Percentiles rank a stretch among this genome's conserved stretches.
phyloP scores from a whole-genome alignment of 2,329 filamentous ascomycete genomes.

The Fusarium oligoseptatum region DNA sequence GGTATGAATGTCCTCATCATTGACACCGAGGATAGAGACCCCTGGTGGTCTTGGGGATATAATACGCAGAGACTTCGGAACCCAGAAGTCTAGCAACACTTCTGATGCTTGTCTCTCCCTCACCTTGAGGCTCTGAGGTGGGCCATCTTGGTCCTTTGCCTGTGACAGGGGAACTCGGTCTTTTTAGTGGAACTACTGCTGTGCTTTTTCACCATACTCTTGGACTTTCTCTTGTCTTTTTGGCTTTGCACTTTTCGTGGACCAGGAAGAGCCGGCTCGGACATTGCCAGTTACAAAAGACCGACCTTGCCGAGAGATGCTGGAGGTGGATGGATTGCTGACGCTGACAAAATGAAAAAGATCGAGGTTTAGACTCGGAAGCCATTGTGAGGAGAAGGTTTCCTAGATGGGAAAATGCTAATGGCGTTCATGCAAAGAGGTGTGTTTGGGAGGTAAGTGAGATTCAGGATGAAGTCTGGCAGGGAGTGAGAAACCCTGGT shows the following conservation, averaged over 20 bases:
- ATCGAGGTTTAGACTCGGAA: background rate
- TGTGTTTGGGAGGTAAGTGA: background rate
- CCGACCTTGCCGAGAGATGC: background rate
- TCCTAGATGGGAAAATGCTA: background rate
- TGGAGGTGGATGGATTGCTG: background rate
- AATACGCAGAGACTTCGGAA: background rate
- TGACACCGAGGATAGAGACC: background rate
- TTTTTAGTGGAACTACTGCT: background rate
- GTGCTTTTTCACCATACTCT: background rate
- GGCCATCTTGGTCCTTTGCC: background rate
- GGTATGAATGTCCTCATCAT: background rate
- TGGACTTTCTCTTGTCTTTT: background rate
- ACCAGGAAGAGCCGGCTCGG: background rate
- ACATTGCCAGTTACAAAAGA: background rate
- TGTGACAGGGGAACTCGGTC: background rate
- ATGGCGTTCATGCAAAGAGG: background rate
- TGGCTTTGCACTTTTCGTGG: background rate
- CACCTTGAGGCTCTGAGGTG: background rate
- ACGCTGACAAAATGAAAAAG: background rate
- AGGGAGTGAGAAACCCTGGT: background rate
- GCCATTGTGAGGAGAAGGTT: background rate
- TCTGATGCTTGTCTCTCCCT: background rate
- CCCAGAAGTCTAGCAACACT: background rate
- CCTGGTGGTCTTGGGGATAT: background rate
- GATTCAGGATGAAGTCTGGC: background rate